These are phyloP conservation scores for Bonia amplexicaulis DNA, from an alignment of 176 grass and related monocot genomes.

Conservation along the genomic window DNA sequence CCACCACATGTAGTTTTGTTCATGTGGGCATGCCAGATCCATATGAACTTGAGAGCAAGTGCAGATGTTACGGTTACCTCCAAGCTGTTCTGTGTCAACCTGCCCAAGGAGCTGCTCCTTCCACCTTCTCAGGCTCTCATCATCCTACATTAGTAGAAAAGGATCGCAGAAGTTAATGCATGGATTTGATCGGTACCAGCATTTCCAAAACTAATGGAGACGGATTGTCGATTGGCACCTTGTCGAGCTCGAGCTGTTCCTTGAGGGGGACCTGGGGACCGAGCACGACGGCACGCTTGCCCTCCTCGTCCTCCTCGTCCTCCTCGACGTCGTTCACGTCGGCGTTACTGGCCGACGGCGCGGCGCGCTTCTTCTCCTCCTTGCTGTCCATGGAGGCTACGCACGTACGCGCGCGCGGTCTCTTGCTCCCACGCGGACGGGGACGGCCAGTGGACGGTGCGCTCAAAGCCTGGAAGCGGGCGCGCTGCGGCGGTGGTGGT, in stretches of 20 bases:
- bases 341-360: slow-evolving; percentile 2
- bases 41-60: neutral
- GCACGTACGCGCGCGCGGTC: neutral
- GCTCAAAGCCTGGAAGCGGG: neutral
- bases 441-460: neutral
- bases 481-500: neutral
- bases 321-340: slow-evolving; percentile 45
- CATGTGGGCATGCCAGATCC: neutral
- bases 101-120: slow-evolving; percentile 84
- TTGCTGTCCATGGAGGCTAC: slow-evolving; percentile 33
- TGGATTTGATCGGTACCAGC: neutral
- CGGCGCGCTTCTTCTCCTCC: slow-evolving; percentile 16
- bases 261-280: slow-evolving; percentile 81
- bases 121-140: slow-evolving; percentile 88
- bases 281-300: slow-evolving; percentile 49
- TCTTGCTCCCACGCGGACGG: neutral
- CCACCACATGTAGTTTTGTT: neutral
- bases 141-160: slow-evolving; percentile 39
- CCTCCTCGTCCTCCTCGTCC: slow-evolving; percentile 55
- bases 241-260: slow-evolving; percentile 87
- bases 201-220: neutral
- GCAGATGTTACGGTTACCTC: slow-evolving; percentile 34
- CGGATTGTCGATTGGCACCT: slow-evolving; percentile 11
- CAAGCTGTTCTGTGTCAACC: slow-evolving; percentile 68
- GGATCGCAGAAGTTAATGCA: neutral